Percentiles rank a stretch among this genome's conserved stretches.
phyloP scores from a whole-genome alignment of 2,329 filamentous ascomycete genomes.

The Cladophialophora psammophila region DNA sequence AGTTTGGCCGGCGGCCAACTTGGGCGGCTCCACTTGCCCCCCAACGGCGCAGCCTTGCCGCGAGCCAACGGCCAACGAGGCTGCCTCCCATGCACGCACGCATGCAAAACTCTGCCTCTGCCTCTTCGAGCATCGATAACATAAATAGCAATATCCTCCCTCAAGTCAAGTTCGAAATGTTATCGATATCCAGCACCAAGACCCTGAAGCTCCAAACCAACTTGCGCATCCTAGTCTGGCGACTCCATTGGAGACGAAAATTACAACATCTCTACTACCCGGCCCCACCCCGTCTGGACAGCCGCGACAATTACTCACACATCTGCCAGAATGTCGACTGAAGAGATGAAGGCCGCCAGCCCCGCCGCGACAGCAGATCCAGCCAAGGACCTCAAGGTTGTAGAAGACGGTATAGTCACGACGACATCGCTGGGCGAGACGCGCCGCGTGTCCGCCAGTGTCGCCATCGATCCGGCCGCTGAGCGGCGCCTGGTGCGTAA shows the following conservation, averaged over 20 bases:
- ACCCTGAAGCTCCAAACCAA: not conserved
- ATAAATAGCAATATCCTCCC: not conserved
- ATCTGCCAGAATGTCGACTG: conserved; percentile 16
- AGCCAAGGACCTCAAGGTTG: conserved; percentile 30
- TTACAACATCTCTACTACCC: not conserved
- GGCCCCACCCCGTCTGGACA: not conserved
- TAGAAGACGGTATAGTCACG: conserved; percentile 21
- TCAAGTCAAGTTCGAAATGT: not conserved
- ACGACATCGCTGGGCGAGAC: conserved; percentile 13
- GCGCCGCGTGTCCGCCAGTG: conserved; percentile 27
- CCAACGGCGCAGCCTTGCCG: too few relatives aligned
- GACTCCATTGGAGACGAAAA: not conserved
- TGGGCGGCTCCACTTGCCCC: too few relatives aligned
- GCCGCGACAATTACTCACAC: not conserved
- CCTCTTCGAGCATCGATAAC: not conserved
- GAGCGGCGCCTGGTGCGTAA: conserved; percentile 61
- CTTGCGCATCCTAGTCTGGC: not conserved
- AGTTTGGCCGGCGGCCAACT: too few relatives aligned
- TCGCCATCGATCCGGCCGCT: conserved; percentile 53
- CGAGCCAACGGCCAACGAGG: too few relatives aligned
- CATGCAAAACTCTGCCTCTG: not conserved
- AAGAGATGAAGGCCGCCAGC: conserved; percentile 4
- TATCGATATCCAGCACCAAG: not conserved
- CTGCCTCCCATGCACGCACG: too few relatives aligned
- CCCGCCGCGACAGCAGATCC: not conserved